Evolutionary conservation across 345 rosid species (phyloP).

Genomic region (Eucalyptus melliodora): DNA sequence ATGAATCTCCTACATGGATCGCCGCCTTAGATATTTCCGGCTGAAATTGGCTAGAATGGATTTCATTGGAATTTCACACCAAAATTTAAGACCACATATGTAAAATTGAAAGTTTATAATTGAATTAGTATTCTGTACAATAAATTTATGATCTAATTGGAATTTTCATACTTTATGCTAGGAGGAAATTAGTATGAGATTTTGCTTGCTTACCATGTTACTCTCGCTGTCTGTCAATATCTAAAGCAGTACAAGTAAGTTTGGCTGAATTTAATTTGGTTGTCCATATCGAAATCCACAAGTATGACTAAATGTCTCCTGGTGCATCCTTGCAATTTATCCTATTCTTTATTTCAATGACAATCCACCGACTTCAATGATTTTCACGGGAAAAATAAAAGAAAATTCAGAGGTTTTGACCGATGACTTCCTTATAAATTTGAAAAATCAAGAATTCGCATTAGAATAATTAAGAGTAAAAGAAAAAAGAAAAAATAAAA

Average conservation of each 20-base stretch:
- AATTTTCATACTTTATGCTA: too few species aligned
- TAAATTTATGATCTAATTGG: too few species aligned
- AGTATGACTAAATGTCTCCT: too few species aligned
- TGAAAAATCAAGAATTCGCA: background rate
- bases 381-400: background rate
- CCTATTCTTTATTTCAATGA: too few species aligned
- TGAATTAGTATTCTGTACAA: fast-evolving
- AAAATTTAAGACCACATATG: background rate
- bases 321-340: background rate
- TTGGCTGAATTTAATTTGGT: background rate
- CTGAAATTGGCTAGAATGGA: too few species aligned
- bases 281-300: too few species aligned
- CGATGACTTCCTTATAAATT: background rate
- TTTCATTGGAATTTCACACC: background rate
- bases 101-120: too few species aligned
- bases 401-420: background rate
- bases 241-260: background rate
- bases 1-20: background rate
- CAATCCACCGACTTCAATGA: background rate
- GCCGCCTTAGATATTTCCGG: fast-evolving
- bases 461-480: background rate
- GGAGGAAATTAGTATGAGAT: background rate
- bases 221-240: fast-evolving
- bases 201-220: background rate
- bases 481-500: fast-evolving